phyloP scores from a whole-genome alignment of 2,329 filamentous ascomycete genomes.

The Xylaria sp. region DNA sequence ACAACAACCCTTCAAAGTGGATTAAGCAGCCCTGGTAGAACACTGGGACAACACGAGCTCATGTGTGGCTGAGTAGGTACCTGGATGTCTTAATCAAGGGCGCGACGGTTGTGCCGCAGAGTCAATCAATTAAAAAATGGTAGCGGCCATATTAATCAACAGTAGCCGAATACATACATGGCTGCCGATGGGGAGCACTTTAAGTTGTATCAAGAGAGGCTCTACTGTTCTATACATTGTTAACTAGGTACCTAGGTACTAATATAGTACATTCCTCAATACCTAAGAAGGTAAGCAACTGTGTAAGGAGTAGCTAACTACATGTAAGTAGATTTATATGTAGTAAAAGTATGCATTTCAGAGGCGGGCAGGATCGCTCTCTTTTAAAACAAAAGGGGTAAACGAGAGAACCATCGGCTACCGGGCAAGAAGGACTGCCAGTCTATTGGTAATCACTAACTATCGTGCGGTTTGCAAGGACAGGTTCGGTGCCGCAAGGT shows the following conservation, averaged over 20 bases:
- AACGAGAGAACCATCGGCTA: neutral
- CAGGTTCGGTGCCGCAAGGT: slow-evolving; percentile 6
- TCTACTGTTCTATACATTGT: too few species aligned
- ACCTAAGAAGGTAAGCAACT: neutral
- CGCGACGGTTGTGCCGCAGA: slow-evolving; percentile 23
- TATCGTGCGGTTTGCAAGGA: slow-evolving; percentile 27
- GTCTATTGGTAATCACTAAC: neutral
- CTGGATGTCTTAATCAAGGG: slow-evolving; percentile 18
- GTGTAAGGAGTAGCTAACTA: too few species aligned
- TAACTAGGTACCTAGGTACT: too few species aligned
- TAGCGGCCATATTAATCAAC: neutral
- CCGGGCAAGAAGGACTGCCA: slow-evolving; percentile 4
- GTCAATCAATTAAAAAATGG: slow-evolving; percentile 12
- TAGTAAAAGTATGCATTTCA: neutral
- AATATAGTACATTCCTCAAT: neutral
- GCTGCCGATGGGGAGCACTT: too few species aligned
- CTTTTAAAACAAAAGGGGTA: slow-evolving; percentile 27
- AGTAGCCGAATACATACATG: slow-evolving; percentile 7
- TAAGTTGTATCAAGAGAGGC: too few species aligned
- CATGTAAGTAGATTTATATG: neutral
- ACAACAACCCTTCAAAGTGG: neutral
- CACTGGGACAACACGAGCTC: slow-evolving; percentile 23
- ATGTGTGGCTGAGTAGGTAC: slow-evolving; percentile 20
- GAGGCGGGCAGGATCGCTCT: slow-evolving; percentile 29
- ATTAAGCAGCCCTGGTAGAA: slow-evolving; percentile 9